A percentile compares a stretch with the other conserved stretches of the same genome.
Evolutionary conservation across 257 asterid genomes (phyloP).

Genomic region (Nicotiana attenuata): DNA sequence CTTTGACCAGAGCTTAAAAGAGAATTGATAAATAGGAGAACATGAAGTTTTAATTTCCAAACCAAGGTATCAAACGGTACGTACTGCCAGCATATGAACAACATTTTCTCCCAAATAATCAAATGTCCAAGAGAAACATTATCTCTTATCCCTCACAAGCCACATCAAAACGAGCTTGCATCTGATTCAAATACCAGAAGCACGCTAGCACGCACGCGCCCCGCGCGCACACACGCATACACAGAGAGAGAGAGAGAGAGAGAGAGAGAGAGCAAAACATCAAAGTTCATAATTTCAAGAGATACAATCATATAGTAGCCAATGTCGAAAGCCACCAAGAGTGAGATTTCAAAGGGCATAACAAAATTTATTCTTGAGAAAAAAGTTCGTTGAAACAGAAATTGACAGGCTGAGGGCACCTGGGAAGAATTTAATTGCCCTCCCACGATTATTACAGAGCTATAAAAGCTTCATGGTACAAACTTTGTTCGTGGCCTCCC

Average conservation of each 20-base stretch:
- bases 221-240: too few species aligned
- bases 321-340: not conserved
- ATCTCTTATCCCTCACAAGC: not conserved
- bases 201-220: not conserved
- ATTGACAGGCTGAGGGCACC: not conserved
- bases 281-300: not conserved
- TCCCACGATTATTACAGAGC: conserved; percentile 29
- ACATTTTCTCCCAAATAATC: not conserved
- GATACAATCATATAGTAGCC: not conserved
- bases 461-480: conserved; percentile 20
- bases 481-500: conserved; percentile 78
- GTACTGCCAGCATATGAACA: not conserved
- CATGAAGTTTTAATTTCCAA: not conserved
- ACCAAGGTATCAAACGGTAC: not conserved
- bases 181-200: not conserved
- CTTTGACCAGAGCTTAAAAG: not conserved
- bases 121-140: too few species aligned
- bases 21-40: not conserved
- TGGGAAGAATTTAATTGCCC: conserved; percentile 6
- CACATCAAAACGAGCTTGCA: not conserved
- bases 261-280: not conserved
- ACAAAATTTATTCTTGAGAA: not conserved
- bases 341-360: not conserved
- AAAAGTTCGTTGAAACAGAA: not conserved
- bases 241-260: too few species aligned